phyloP scores from a whole-genome alignment of 73 alveolate genomes.

The Paramecium primaurelia region DNA sequence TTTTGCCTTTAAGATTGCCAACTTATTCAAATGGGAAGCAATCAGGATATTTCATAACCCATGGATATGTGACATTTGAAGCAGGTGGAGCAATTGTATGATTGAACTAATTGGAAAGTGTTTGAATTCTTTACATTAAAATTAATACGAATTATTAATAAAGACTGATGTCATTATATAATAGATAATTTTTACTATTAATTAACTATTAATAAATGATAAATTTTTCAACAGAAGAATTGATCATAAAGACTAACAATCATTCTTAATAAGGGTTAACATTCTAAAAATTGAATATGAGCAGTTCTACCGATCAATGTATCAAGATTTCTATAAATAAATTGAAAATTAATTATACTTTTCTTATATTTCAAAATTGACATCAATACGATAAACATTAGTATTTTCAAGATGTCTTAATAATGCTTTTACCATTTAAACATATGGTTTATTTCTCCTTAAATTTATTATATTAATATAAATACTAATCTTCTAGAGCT shows the following conservation, averaged over 20 bases:
- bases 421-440: constrained; percentile 88
- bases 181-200: background rate
- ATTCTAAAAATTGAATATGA: constrained; percentile 94
- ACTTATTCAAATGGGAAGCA: background rate
- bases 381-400: constrained; percentile 88
- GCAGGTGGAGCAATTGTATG: background rate
- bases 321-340: constrained; percentile 76
- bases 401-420: constrained; percentile 76
- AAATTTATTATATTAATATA: background rate
- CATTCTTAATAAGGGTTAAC: constrained; percentile 89
- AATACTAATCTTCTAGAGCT: constrained; percentile 75
- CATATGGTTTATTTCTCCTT: constrained; percentile 87
- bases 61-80: background rate
- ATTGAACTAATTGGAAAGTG: background rate
- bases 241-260: constrained; percentile 85
- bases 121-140: background rate
- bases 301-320: constrained; percentile 98
- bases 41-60: constrained; percentile 42
- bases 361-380: constrained; percentile 90
- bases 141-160: background rate
- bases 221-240: constrained; percentile 68
- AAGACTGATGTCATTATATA: background rate
- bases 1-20: constrained; percentile 79
- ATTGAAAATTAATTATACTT: constrained; percentile 19
- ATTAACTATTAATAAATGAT: background rate